Conservation (phyloP, 306 rosid genomes). For the Mucuna pruriens region DNA sequence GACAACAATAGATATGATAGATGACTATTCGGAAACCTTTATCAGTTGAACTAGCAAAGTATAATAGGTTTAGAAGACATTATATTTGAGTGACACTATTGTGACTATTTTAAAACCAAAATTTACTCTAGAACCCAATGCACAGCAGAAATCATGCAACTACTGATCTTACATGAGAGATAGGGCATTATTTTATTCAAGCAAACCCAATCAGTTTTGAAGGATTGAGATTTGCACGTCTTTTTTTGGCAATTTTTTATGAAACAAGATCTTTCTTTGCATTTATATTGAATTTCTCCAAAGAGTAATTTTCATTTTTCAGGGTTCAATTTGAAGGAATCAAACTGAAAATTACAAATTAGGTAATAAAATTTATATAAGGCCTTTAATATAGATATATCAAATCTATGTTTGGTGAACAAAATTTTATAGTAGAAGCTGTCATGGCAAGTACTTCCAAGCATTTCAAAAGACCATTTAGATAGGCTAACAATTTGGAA, state of each 20-base stretch:
- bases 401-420: not conserved
- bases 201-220: not conserved
- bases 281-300: not conserved
- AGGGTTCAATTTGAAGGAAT: not conserved
- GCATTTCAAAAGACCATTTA: conserved; percentile 15
- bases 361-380: not conserved
- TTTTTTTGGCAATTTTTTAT: not conserved
- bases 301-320: not conserved
- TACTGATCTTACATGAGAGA: not conserved
- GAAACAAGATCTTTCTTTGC: not conserved
- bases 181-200: conserved; percentile 14
- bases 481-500: conserved; percentile 2
- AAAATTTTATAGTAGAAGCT: not conserved
- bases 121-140: conserved; percentile 16
- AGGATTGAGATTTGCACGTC: not conserved
- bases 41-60: conserved; percentile 5
- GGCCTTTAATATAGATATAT: not conserved
- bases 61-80: not conserved
- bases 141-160: conserved; percentile 18
- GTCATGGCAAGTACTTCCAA: conserved; percentile 5
- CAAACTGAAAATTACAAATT: not conserved
- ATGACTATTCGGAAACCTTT: not conserved
- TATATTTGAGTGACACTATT: not conserved
- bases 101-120: not conserved
- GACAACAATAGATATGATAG: not conserved